Base-by-base conservation (phyloP, 2,329 filamentous ascomycete species). In the Ceratocystis alfenasii region DNA sequence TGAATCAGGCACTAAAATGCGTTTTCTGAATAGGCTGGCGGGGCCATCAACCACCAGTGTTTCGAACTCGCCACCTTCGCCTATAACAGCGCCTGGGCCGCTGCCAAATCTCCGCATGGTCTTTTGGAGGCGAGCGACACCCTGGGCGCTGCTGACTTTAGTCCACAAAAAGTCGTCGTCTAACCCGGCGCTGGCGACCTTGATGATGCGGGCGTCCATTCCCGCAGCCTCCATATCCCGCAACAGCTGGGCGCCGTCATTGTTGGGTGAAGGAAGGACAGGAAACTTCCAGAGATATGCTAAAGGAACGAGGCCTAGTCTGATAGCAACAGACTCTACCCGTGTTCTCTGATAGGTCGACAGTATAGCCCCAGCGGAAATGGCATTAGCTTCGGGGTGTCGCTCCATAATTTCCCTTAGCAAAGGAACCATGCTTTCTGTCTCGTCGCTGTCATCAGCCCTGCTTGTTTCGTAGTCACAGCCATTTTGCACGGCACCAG, bases 61-160 rank as follows among this genome's bases (percentile, higher is more conserved):
- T 80, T 97, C 94, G 75, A 95, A 97, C 78, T 97, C 94, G 2
- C 94, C 94, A 5, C 94, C 94, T 74, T 97, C 94, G 0, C 94
- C 94, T 20, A 97, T 76, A 8, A 92, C 84, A 7, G 89, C 88
- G 0, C 89, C 78, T 12, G 41, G 48, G 71, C 77, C 78, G 28
- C 55, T 33, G 57, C 88, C 87, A 75, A 95, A 95, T 69, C 84
- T 81, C 62, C 78, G 77, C 73, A 90, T 80, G 0, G 84, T 79
- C 50, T 74, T 76, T 71, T 78, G 77, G 57, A 85, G 73, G 64
- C 78, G 76, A 48, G 72, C 72, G 55, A 80, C 78, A 5, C 80
- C 81, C 28, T 72, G 72, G 3, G 75, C 71, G 71, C 83, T 82
- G 2, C 88, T 85, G 20, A 96, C 88, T 76, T 91, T 85, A 70